Evolutionary conservation across 352 stramenopile genomes (phyloP).

Genomic region (Globisporangium paroecandrum): DNA sequence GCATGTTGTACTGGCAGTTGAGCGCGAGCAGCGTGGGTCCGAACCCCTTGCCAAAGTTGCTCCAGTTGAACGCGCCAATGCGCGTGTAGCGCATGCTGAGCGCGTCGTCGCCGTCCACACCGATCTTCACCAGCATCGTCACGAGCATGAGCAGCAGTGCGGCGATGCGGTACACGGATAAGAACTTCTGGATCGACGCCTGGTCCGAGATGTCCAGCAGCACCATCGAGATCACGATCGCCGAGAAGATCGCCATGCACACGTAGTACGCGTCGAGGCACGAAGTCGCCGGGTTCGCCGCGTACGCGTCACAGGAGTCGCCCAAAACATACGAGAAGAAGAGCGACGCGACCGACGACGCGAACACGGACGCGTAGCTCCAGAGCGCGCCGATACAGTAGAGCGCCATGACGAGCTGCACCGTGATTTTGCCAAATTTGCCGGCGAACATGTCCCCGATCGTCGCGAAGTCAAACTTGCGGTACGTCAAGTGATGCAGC

Average conservation of each 20-base stretch:
- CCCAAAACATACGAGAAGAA: constrained; percentile 70
- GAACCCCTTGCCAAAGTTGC: constrained; percentile 81
- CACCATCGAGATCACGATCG: constrained; percentile 76
- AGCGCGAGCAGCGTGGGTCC: constrained; percentile 78
- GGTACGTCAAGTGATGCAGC: constrained; percentile 73
- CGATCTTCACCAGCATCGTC: constrained; percentile 72
- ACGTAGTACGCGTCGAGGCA: constrained; percentile 75
- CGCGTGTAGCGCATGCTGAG: constrained; percentile 36
- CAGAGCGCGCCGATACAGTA: constrained; percentile 81
- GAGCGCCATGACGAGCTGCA: constrained; percentile 68
- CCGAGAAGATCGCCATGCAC: constrained; percentile 73
- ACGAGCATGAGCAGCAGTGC: constrained; percentile 74
- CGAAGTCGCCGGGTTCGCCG: constrained; percentile 27
- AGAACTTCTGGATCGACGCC: constrained; percentile 74
- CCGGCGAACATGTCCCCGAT: constrained; percentile 84
- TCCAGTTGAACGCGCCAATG: constrained; percentile 68
- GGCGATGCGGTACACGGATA: constrained; percentile 79
- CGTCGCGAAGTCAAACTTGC: constrained; percentile 83
- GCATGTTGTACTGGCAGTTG: constrained; percentile 89
- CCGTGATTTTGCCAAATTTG: constrained; percentile 51
- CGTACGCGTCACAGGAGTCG: constrained; percentile 69
- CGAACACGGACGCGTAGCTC: constrained; percentile 85
- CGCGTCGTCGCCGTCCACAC: constrained; percentile 45
- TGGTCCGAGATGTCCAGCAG: constrained; percentile 85
- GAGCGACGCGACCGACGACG: constrained; percentile 77